These are phyloP conservation scores for Zymoseptoria ardabiliae DNA, from an alignment of 2,329 filamentous ascomycete genomes.

Conservation along the genomic window DNA sequence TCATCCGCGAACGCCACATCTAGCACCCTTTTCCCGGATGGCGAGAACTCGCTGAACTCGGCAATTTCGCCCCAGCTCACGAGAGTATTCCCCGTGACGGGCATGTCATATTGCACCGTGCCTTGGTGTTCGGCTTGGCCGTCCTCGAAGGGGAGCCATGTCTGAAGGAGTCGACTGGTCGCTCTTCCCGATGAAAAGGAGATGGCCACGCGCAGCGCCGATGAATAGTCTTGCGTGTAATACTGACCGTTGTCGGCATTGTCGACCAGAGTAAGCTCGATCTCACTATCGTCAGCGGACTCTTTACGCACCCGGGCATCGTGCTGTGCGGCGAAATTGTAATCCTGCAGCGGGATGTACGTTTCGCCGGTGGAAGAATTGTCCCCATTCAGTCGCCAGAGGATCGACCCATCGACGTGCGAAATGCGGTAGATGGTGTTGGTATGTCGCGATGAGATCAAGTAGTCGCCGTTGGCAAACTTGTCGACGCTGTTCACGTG, in stretches of 20 bases:
- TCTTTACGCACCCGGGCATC: constrained; percentile 4
- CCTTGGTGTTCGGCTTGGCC: constrained; percentile 19
- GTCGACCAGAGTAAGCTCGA: constrained; percentile 14
- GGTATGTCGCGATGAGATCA: constrained; percentile 35
- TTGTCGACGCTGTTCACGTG: constrained; percentile 37
- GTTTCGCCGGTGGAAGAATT: constrained; percentile 5
- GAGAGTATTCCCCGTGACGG: constrained; percentile 21
- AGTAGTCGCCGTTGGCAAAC: constrained; percentile 30
- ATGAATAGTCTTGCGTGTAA: constrained; percentile 1
- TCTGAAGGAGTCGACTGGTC: neutral
- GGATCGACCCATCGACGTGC: constrained; percentile 26
- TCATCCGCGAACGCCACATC: constrained; percentile 27
- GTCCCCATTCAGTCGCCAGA: constrained; percentile 30
- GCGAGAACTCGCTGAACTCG: neutral
- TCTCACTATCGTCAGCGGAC: neutral
- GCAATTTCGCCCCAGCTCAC: constrained; percentile 1
- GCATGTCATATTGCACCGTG: constrained; percentile 23
- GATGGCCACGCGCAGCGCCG: constrained; percentile 13
- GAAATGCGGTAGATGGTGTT: constrained; percentile 33
- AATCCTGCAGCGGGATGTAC: neutral
- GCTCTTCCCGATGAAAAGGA: neutral
- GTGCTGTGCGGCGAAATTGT: constrained; percentile 11
- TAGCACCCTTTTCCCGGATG: constrained; percentile 4
- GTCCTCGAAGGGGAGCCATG: neutral
- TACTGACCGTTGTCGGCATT: constrained; percentile 3